Percentiles rank a stretch among this genome's conserved stretches.
phyloP scores from a whole-genome alignment of 257 asterid genomes.

The Cinchona pubescens region DNA sequence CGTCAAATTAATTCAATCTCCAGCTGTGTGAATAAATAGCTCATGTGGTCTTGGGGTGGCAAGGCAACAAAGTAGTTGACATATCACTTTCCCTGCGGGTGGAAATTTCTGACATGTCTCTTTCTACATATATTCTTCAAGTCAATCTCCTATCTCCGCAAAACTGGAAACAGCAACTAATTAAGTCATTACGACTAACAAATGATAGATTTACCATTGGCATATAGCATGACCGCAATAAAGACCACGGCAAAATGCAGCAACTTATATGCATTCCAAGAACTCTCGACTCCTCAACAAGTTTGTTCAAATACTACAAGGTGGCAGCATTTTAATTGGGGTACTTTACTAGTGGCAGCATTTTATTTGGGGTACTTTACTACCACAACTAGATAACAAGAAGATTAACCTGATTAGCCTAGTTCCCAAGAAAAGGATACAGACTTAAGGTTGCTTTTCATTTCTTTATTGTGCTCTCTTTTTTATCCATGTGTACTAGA shows the following conservation, averaged over 20 bases:
- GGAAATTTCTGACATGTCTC: slow-evolving; percentile 19
- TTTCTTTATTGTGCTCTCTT: background rate
- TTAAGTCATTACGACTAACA: background rate
- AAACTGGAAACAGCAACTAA: background rate
- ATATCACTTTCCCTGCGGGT: slow-evolving; percentile 29
- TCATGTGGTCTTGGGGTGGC: slow-evolving; percentile 28
- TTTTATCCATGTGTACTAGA: background rate
- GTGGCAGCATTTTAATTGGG: no score
- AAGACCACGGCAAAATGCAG: background rate
- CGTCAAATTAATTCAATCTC: slow-evolving; percentile 13
- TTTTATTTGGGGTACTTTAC: background rate
- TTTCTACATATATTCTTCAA: slow-evolving; percentile 24
- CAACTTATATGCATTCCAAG: background rate
- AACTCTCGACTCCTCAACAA: background rate
- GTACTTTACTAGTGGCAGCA: no score
- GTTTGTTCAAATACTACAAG: background rate
- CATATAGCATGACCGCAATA: background rate
- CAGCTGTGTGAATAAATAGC: slow-evolving; percentile 26
- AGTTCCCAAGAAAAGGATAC: no score
- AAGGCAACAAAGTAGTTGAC: slow-evolving; percentile 26
- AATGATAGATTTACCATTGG: background rate
- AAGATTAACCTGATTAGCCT: background rate
- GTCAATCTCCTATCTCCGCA: slow-evolving; percentile 13
- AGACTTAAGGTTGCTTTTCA: no score
- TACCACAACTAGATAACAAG: background rate